Evolutionary conservation across 768 basidiomycete species (phyloP).

Genomic region (Tephrocybe rancida): DNA sequence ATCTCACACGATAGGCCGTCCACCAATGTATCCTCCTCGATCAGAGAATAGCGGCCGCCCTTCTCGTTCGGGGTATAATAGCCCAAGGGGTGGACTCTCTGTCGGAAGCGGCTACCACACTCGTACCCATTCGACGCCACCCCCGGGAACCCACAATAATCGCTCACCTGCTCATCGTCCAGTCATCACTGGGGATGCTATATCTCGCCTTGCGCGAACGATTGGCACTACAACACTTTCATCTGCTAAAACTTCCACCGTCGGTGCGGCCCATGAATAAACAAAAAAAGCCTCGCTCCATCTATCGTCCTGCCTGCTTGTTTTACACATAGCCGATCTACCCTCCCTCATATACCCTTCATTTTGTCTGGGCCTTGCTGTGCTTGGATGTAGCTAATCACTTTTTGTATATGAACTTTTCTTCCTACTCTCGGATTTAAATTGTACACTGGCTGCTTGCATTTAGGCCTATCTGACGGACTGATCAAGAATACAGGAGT

Average conservation of each 20-base stretch:
- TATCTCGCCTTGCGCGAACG: conserved; percentile 64
- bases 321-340: neutral
- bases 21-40: conserved; percentile 31
- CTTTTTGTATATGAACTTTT: conserved; percentile 11
- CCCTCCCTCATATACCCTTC: conserved; percentile 6
- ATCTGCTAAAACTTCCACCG: conserved; percentile 22
- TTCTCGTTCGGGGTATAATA: conserved; percentile 46
- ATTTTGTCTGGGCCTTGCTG: neutral
- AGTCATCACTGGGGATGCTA: conserved; percentile 73
- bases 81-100: conserved; percentile 40
- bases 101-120: conserved; percentile 40
- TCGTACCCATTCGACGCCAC: conserved; percentile 71
- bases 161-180: conserved; percentile 54
- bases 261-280: conserved; percentile 25
- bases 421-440: conserved; percentile 19
- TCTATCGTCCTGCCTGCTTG: neutral
- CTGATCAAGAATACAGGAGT: too few species aligned
- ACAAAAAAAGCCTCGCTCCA: conserved; percentile 6
- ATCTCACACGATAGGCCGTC: conserved; percentile 58
- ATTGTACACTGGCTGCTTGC: conserved; percentile 8
- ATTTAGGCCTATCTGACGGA: neutral
- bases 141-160: conserved; percentile 37
- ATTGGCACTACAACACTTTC: conserved; percentile 44
- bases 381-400: conserved; percentile 5
- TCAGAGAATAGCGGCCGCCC: conserved; percentile 30